Conservation (phyloP, 495 filamentous ascomycete genomes). For the Oidiodendron maius region DNA sequence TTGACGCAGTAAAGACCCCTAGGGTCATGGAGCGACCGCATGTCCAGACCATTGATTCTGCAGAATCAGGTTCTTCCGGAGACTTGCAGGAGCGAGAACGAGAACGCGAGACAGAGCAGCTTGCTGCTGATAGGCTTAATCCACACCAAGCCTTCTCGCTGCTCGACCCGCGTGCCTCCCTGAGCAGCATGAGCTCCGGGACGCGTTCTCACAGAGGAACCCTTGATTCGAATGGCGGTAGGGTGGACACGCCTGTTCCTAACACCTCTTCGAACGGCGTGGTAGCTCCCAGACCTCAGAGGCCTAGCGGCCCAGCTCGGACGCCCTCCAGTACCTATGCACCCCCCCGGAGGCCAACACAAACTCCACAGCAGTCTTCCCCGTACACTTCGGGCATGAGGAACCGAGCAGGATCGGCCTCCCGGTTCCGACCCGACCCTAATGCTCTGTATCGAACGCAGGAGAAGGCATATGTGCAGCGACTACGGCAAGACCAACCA, state of each 20-base stretch:
- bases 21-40: conserved; percentile 47
- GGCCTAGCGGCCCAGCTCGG: conserved; percentile 54
- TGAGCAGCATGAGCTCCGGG: conserved; percentile 17
- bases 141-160: conserved; percentile 26
- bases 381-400: conserved; percentile 29
- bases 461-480: conserved; percentile 75
- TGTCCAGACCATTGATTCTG: conserved; percentile 53
- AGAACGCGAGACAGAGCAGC: no score
- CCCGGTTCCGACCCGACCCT: conserved; percentile 53
- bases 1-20: conserved; percentile 31
- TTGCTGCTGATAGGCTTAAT: conserved; percentile 31
- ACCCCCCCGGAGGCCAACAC: conserved; percentile 61
- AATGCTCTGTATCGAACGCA: conserved; percentile 78
- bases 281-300: conserved; percentile 38
- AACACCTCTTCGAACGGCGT: conserved; percentile 17
- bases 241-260: conserved; percentile 17
- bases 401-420: conserved; percentile 45
- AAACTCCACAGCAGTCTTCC: conserved; percentile 17
- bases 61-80: conserved; percentile 57
- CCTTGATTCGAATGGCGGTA: conserved; percentile 12
- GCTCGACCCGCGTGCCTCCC: conserved; percentile 28
- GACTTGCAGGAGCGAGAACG: conserved; percentile 43
- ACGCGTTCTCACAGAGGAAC: conserved; percentile 11
- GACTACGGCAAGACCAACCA: conserved; percentile 57
- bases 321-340: conserved; percentile 70